Evolutionary conservation across 768 basidiomycete species (phyloP).

Genomic region (Psilocybe azurescens): DNA sequence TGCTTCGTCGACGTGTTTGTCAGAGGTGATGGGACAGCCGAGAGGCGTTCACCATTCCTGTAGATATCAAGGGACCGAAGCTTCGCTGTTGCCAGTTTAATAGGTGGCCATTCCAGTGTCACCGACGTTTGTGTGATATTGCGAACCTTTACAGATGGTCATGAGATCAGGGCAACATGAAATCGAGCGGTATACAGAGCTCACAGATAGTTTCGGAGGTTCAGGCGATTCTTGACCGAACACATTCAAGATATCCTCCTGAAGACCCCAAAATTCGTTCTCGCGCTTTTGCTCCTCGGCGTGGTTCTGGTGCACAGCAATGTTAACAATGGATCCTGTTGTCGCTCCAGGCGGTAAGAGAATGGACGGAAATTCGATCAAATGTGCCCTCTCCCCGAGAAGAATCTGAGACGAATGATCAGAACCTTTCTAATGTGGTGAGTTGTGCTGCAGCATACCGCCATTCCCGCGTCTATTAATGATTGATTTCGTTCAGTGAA

Average conservation of each 20-base stretch:
- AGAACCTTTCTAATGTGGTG: neutral
- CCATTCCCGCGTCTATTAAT: slow-evolving; percentile 86
- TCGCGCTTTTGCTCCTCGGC: slow-evolving; percentile 85
- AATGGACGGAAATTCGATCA: slow-evolving; percentile 98
- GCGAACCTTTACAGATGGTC: slow-evolving; percentile 60
- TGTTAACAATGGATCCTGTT: slow-evolving; percentile 96
- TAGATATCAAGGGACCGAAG: slow-evolving; percentile 92
- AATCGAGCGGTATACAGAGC: slow-evolving; percentile 20
- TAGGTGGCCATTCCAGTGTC: slow-evolving; percentile 91
- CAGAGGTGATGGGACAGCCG: slow-evolving; percentile 80
- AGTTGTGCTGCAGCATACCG: slow-evolving; percentile 52
- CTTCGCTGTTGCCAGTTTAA: slow-evolving; percentile 86
- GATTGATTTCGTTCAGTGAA: slow-evolving; percentile 8
- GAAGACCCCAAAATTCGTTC: slow-evolving; percentile 83
- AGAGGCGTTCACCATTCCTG: slow-evolving; percentile 87
- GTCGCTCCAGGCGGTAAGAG: slow-evolving; percentile 91
- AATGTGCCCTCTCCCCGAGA: slow-evolving; percentile 90
- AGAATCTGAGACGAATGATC: slow-evolving; percentile 64
- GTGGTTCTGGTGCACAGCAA: slow-evolving; percentile 89
- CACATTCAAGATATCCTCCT: slow-evolving; percentile 75
- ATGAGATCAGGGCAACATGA: neutral
- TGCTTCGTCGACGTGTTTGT: slow-evolving; percentile 90
- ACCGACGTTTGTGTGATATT: slow-evolving; percentile 97
- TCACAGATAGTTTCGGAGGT: slow-evolving; percentile 75
- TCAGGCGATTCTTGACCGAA: slow-evolving; percentile 75